Base-by-base conservation (phyloP, 148 eudicot species). In the Rhododendron kiyosumense region DNA sequence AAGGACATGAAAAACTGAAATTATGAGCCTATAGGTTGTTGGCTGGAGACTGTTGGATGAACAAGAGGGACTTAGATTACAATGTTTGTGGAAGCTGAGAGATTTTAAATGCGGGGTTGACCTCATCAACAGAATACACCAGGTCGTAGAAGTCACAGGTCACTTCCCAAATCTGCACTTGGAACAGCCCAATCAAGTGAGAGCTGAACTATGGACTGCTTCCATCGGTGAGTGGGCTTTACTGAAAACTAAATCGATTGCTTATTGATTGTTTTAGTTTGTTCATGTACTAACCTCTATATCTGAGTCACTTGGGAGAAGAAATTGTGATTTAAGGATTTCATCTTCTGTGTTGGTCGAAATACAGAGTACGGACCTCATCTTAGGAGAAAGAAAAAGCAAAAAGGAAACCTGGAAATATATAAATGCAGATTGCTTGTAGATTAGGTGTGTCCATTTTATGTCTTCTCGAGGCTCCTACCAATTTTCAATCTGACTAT, bases 11-110 rank as follows among this genome's bases (percentile, higher is more conserved):
- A 59, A 59, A 18, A 59, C 7, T 82, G 34, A 82, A 81, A 65
- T 28, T 79, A 38, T 81, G 38, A 17, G 81, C 74, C 17, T 90
- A 85, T 84, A 92, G 96, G 91, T 97, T 78, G 90, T 96, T 20
- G 99, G 99, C 15, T 96, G 99, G 98, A 92, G 93, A 76, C 45
- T 96, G 71, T 77, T 88, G 48, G 89, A 93, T 65, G 96, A 91
- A 17, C 89, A 88, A 79, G 92, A 88, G 49, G 89, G 79, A 14
- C 71, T 89, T 46, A 93, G 90, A 89, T 85, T 97, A 78, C 93
- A 88, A 71, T 95, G 99, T 86, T 28, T 93, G 89, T 97, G 98
- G 99, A 97, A 93, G 91, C 83, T 97, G 54, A 93, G 89, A 89
- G 98, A 97, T 86, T 86, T 48, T 82, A 84, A 91, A 20, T 90